phyloP scores from a whole-genome alignment of 1,284 basidiomycete species.

The Tylopilus sp. region DNA sequence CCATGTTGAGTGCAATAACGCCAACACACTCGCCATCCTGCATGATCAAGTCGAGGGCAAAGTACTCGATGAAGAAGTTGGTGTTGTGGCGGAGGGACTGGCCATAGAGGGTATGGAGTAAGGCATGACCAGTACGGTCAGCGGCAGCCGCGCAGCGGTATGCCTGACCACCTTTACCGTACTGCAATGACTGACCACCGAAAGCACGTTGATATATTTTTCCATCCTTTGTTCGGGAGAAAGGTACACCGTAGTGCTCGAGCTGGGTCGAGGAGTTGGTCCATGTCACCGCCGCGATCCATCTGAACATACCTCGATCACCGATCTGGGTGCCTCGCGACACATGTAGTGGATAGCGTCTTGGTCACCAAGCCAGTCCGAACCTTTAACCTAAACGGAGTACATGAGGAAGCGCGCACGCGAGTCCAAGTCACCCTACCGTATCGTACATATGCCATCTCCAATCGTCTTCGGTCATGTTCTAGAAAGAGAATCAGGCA shows the following conservation, averaged over 20 bases:
- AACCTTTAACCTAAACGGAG: conserved; percentile 85
- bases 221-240: conserved; percentile 98
- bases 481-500: conserved; percentile 48
- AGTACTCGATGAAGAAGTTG: conserved; percentile 99
- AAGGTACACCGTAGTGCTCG: conserved; percentile 98
- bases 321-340: conserved; percentile 90
- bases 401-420: conserved; percentile 9
- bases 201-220: conserved; percentile 99
- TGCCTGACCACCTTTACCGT: conserved; percentile 97
- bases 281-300: background rate
- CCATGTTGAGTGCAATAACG: conserved; percentile 99
- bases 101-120: conserved; percentile 98
- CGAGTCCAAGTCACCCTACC: conserved; percentile 45
- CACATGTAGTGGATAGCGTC: conserved; percentile 99
- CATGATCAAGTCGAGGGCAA: conserved; percentile 98
- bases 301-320: conserved; percentile 71
- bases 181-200: conserved; percentile 97
- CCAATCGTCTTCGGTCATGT: conserved; percentile 99
- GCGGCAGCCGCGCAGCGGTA: conserved; percentile 99
- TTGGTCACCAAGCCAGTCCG: conserved; percentile 99
- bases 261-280: conserved; percentile 55
- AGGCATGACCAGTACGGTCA: conserved; percentile 97
- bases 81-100: conserved; percentile 99
- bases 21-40: conserved; percentile 98
- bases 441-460: conserved; percentile 99